These are phyloP conservation scores for Aspergillus flavus DNA, from an alignment of 2,329 filamentous ascomycete genomes.

Conservation along the genomic window DNA sequence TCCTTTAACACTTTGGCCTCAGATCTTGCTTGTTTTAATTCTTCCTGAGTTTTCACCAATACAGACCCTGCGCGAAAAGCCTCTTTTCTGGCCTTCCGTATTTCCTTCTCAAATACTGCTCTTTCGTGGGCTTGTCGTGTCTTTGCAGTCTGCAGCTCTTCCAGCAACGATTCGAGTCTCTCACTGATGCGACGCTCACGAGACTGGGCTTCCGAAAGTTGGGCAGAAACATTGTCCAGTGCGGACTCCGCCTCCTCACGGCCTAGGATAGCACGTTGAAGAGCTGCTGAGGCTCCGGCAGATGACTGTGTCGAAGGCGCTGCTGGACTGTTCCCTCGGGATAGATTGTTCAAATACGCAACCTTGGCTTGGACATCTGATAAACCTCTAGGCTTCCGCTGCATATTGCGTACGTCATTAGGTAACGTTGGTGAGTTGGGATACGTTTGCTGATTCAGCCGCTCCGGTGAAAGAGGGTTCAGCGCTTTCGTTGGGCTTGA, in stretches of 20 bases:
- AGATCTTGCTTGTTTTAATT: constrained; percentile 44
- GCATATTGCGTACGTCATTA: constrained; percentile 37
- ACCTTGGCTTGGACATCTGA: constrained; percentile 53
- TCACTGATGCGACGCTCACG: constrained; percentile 49
- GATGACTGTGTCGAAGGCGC: constrained; percentile 26
- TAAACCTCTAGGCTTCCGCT: constrained; percentile 39
- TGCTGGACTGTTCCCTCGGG: constrained; percentile 36
- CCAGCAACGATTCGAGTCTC: constrained; percentile 50
- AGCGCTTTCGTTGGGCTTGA: constrained; percentile 38
- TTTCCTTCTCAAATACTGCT: constrained; percentile 59
- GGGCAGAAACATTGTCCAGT: constrained; percentile 34
- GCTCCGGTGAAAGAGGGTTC: constrained; percentile 50
- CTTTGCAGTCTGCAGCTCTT: constrained; percentile 56
- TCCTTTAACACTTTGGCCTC: constrained; percentile 56
- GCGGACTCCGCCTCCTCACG: constrained; percentile 50
- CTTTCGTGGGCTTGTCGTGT: constrained; percentile 52
- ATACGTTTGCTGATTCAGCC: constrained; percentile 51
- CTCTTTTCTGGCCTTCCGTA: constrained; percentile 58
- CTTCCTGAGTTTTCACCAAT: constrained; percentile 58
- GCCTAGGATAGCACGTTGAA: constrained; percentile 48
- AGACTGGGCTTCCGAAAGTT: constrained; percentile 46
- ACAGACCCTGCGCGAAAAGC: constrained; percentile 59
- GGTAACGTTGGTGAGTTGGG: constrained; percentile 44
- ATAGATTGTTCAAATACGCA: constrained; percentile 51
- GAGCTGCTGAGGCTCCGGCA: constrained; percentile 46